Evolutionary conservation across 2,329 filamentous ascomycete genomes (phyloP), one percentile per base, ranked within the genome.

Genomic region (Aspergillus sp.): DNA sequence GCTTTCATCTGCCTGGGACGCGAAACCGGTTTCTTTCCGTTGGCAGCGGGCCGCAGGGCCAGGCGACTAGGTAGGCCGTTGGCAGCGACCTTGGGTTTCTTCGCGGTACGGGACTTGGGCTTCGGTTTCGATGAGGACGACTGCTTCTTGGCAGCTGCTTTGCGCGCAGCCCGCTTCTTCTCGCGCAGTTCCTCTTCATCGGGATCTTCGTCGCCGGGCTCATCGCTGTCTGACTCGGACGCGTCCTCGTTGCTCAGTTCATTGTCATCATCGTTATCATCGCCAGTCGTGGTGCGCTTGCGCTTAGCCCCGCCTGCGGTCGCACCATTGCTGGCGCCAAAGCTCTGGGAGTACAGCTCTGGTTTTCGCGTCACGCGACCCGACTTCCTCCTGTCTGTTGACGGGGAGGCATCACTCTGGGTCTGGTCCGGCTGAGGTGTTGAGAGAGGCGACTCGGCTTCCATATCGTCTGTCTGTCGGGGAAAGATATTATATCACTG

Each of bases 11-110:
- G 86, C 67, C 80, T 80, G 19, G 76, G 72, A 61, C 81, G 81
- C 47, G 79, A 75, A 39, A 77, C 67, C 59, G 79, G 80, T 36
- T 74, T 73, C 65, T 78, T 77, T 45, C 74, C 74, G 66, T 79
- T 81, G 47, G 77, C 74, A 38, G 80, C 79, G 6, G 83, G 82
- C 23, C 86, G 80, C 51, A 87, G 81, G 12, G 86, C 84, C 53
- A 89, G 75, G 62, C 79, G 81, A 48, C 72, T 78, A 48, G 73
- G 72, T 32, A 75, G 63, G 17, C 74, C 79, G 61, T 82, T 80
- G 54, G 81, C 80, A 65, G 82, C 81, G 28, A 82, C 83, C 72
- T 84, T 87, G 41, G 82, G 76, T 72, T 87, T 85, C 74, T 85
- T 86, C 25, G 80, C 72, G 17, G 80, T 78, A 28, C 69, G 74